These are phyloP conservation scores for Waltergamsia citrina DNA, from an alignment of 2,329 filamentous ascomycete genomes.

Conservation along the genomic window DNA sequence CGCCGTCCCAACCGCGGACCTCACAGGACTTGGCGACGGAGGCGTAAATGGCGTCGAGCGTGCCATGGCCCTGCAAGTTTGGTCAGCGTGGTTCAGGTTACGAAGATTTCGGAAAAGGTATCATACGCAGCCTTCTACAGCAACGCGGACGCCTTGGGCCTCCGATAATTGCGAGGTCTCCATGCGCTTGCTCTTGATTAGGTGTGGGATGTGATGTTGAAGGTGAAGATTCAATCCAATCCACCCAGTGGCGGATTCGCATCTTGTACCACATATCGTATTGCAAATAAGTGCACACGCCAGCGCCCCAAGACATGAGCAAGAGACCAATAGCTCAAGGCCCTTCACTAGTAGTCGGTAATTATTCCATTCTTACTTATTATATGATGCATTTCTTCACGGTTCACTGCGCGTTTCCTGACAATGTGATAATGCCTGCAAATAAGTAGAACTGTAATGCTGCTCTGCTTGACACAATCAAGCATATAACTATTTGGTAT, in stretches of 20 bases:
- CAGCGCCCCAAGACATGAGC: neutral
- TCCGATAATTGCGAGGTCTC: conserved; percentile 24
- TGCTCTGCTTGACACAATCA: too few relatives aligned
- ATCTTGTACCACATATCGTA: too few relatives aligned
- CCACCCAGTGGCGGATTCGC: too few relatives aligned
- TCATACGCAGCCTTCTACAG: conserved; percentile 78
- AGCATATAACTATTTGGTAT: too few relatives aligned
- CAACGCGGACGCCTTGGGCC: conserved; percentile 56
- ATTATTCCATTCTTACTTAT: too few relatives aligned
- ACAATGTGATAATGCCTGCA: too few relatives aligned
- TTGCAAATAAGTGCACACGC: neutral
- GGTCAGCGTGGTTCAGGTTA: conserved; percentile 6
- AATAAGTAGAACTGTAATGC: too few relatives aligned
- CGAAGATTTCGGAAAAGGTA: neutral
- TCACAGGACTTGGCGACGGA: conserved; percentile 61
- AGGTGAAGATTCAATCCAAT: too few relatives aligned
- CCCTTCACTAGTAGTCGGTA: too few relatives aligned
- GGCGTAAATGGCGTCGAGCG: conserved; percentile 83
- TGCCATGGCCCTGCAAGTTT: conserved; percentile 68
- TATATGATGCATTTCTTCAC: too few relatives aligned
- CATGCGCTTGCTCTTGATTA: conserved; percentile 2
- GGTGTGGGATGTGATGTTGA: neutral
- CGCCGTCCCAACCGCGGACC: conserved; percentile 64
- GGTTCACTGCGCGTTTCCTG: too few relatives aligned
- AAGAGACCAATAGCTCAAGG: neutral